phyloP scores from a whole-genome alignment of 805 yeast species.

The Monosporozyma servazzii region DNA sequence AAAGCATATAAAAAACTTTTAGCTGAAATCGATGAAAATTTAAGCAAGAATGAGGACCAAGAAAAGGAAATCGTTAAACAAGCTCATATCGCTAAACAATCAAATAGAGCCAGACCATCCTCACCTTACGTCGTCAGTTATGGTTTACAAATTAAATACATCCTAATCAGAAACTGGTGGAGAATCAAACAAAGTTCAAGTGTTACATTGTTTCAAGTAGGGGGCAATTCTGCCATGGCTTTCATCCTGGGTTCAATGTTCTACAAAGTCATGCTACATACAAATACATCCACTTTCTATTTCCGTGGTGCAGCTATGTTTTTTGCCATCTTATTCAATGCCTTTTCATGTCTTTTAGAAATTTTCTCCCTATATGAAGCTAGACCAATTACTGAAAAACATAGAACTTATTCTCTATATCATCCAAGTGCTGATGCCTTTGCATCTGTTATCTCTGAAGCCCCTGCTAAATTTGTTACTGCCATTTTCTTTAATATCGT shows the following conservation, averaged over 20 bases:
- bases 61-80: constrained; percentile 19
- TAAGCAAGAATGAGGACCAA: constrained; percentile 17
- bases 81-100: constrained; percentile 45
- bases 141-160: constrained; percentile 41
- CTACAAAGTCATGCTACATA: constrained; percentile 35
- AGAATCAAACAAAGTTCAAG: constrained; percentile 45
- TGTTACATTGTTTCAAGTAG: constrained; percentile 33
- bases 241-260: constrained; percentile 49
- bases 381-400: constrained; percentile 51
- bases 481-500: constrained; percentile 42
- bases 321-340: constrained; percentile 55
- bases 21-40: constrained; percentile 38
- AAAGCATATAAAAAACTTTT: constrained; percentile 35
- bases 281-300: constrained; percentile 40
- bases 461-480: constrained; percentile 41
- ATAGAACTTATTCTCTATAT: constrained; percentile 45
- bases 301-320: constrained; percentile 57
- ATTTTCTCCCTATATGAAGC: constrained; percentile 46
- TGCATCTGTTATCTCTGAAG: constrained; percentile 42
- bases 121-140: constrained; percentile 50
- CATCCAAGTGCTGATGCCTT: constrained; percentile 53
- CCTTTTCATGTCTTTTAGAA: constrained; percentile 52
- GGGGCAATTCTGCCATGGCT: constrained; percentile 45
- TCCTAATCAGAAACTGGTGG: constrained; percentile 39
- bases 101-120: constrained; percentile 36